Conservation (phyloP, 192 early-diverging fungal species). For the Physocladia obscura region DNA sequence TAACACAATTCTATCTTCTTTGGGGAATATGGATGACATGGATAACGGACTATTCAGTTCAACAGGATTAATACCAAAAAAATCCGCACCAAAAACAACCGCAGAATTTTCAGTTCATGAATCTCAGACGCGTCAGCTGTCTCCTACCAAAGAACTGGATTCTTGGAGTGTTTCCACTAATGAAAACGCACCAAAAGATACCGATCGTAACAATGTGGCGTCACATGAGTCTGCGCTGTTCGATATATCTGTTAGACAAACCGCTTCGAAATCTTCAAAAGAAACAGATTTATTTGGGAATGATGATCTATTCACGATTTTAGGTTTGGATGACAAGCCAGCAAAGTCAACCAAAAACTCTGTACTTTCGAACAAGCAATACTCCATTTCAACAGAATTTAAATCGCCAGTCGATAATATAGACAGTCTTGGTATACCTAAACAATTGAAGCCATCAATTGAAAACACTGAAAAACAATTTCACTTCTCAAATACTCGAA, state of each 20-base stretch:
- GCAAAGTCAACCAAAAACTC: too few species aligned
- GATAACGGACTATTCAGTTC: slow-evolving; percentile 12
- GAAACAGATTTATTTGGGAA: background rate
- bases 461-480: too few species aligned
- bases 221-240: background rate
- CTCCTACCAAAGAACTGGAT: background rate
- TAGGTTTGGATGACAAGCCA: background rate
- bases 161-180: background rate
- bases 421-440: too few species aligned
- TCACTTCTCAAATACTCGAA: background rate
- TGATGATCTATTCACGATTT: background rate
- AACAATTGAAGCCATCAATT: too few species aligned
- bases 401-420: too few species aligned
- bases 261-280: background rate
- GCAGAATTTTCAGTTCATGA: background rate
- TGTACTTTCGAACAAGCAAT: too few species aligned
- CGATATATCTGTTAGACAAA: background rate
- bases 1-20: background rate
- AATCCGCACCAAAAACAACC: background rate
- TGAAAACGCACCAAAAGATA: background rate
- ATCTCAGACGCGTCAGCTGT: background rate
- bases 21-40: slow-evolving; percentile 25
- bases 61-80: slow-evolving; percentile 7
- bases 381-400: too few species aligned
- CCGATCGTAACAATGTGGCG: too few species aligned